Evolutionary conservation across 208 protist species (phyloP), one percentile per base, ranked within the genome.

Genomic region (Crithidia mellificae): DNA sequence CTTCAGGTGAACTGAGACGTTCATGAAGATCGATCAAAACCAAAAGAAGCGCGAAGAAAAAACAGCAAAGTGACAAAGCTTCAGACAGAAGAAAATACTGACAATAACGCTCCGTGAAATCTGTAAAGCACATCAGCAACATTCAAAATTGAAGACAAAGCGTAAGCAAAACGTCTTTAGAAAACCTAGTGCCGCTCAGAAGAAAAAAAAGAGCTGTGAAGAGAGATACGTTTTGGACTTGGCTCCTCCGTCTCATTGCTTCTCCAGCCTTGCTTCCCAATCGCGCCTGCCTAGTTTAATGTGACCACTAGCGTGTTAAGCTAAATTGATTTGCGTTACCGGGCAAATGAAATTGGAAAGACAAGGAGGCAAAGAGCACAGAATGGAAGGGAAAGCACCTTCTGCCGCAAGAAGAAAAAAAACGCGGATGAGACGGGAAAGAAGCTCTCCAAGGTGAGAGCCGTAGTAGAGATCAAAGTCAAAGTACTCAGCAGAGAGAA

Each of bases 391-490:
- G 27, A 7, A 27, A 51, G n/a, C 25, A 36, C 56, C 57, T 41
- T 63, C 57, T 53, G 44, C 25, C 39, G 47, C 56, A 7, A 25
- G n/a, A n/a, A n/a, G n/a, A n/a, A n/a, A n/a, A n/a, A 52, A 7
- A 15, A 38, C 41, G 20, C n/a, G n/a, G 30, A 65, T 41, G 25
- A 63, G 44, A 57, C 71, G 36, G 51, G 53, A 68, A 46, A 63
- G n/a, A 57, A 54, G 19, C 52, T 38, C 32, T 43, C 19, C 27
- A 9, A 41, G 20, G 11, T 32, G 32, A 34, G n/a, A 54, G 50
- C 50, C 27, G 17, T 20, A 46, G 41, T 46, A 46, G 41, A 46
- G 41, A 46, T 12, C 17, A 46, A 46, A 46, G 41, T 15, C n/a
- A 15, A 46, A 15, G 17, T n/a, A 17, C 14, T 15, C 41, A 46